Evolutionary conservation across 352 stramenopile species (phyloP), one percentile per base, ranked within the genome.

Genomic region (Globisporangium lucens): DNA sequence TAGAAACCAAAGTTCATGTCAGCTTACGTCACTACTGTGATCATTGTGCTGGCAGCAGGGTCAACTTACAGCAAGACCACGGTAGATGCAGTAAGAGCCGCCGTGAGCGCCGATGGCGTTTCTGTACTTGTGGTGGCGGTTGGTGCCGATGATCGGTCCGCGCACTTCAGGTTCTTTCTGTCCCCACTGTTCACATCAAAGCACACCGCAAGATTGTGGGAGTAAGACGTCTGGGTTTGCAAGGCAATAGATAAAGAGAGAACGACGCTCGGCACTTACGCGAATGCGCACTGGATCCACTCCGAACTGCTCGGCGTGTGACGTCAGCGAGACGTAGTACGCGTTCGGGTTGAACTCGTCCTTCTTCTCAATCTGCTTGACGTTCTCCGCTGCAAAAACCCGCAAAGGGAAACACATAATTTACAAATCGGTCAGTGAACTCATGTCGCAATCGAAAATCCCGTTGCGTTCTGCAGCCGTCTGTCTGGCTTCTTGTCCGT

Each of bases 61-160:
- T 65, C 8, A 2, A 82, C 77, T 60, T 69, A 95, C 97, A 12
- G 98, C 97, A 15, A 99, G 75, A 13, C 97, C 97, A 30, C 97
- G 98, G 71, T 99, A 99, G 71, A 99, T 96, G 72, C 95, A 99
- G 80, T 99, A 99, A 27, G 90, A 98, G 20, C 98, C 98, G 22
- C 93, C 92, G 72, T 99, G 98, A 0, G 98, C 97, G 8, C 98
- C 98, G 69, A 99, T 99, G 57, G 97, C 97, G 76, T 99, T 99
- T 36, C 97, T 85, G 70, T 98, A 98, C 60, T 95, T 91, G 65
- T 97, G 89, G 76, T 98, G 95, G 65, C 95, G 89, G 63, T 98
- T 98, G 4, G 96, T 99, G 59, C 93, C 97, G 73, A 99, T 98
- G 70, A 99, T 86, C 13, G 96, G 96, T 47, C 93, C 96, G 35